These are phyloP conservation scores for Moringa oleifera DNA, from an alignment of 345 rosid genomes.

Conservation along the genomic window DNA sequence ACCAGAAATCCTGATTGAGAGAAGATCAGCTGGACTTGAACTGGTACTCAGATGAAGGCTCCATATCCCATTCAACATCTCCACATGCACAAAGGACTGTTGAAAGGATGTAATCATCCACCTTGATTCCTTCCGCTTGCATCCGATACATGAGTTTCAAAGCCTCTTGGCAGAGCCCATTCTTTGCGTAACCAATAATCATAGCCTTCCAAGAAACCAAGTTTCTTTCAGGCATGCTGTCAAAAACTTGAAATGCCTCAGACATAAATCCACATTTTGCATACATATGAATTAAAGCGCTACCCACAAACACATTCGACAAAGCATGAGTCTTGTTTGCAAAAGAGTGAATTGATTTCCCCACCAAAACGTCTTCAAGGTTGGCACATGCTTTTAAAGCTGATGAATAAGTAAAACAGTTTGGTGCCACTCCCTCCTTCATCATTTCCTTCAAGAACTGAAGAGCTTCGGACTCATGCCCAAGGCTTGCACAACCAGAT, in stretches of 20 bases:
- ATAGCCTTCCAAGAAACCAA: slow-evolving; percentile 77
- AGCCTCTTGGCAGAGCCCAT: slow-evolving; percentile 73
- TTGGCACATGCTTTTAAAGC: slow-evolving; percentile 82
- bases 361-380: slow-evolving; percentile 49
- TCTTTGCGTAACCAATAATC: slow-evolving; percentile 74
- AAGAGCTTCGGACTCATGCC: slow-evolving; percentile 71
- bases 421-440: slow-evolving; percentile 84
- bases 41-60: slow-evolving; percentile 30
- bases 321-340: slow-evolving; percentile 59
- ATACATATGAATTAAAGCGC: slow-evolving; percentile 81
- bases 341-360: slow-evolving; percentile 74
- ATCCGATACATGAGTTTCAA: slow-evolving; percentile 76
- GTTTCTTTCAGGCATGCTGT: slow-evolving; percentile 68
- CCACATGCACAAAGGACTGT: slow-evolving; percentile 66
- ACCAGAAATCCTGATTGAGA: background rate
- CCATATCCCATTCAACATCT: slow-evolving; percentile 41
- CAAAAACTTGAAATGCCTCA: slow-evolving; percentile 72
- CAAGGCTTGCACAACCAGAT: slow-evolving; percentile 68
- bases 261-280: slow-evolving; percentile 71
- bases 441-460: slow-evolving; percentile 76
- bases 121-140: slow-evolving; percentile 71
- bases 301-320: slow-evolving; percentile 71
- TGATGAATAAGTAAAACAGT: slow-evolving; percentile 73
- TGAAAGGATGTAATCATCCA: slow-evolving; percentile 61
- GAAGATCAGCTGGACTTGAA: slow-evolving; percentile 32